phyloP scores from a whole-genome alignment of 108 stramenopile species.

The Pseudonitzschia multiseries region DNA sequence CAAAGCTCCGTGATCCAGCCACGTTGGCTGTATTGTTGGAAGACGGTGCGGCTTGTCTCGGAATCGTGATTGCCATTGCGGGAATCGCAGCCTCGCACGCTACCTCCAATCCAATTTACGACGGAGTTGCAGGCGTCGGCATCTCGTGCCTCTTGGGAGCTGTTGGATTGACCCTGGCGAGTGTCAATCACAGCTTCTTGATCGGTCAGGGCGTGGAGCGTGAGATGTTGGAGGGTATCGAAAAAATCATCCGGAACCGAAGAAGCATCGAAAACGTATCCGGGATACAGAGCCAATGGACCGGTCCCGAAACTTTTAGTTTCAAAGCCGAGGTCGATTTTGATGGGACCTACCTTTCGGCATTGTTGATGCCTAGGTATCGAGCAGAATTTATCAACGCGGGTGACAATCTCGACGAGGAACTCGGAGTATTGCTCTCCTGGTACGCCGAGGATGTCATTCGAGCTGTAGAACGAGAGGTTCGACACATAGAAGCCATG shows the following conservation, averaged over 20 bases:
- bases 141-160: constrained; percentile 84
- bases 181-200: constrained; percentile 90
- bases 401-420: constrained; percentile 65
- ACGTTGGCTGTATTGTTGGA: constrained; percentile 94
- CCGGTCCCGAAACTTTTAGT: constrained; percentile 94
- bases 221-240: constrained; percentile 82
- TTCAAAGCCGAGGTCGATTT: constrained; percentile 99
- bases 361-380: constrained; percentile 86
- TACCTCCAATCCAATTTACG: constrained; percentile 82
- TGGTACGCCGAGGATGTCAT: constrained; percentile 99
- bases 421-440: constrained; percentile 84
- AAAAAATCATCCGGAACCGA: constrained; percentile 74
- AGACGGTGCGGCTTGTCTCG: constrained; percentile 95
- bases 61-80: constrained; percentile 90
- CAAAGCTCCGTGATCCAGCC: constrained; percentile 91
- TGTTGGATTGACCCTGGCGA: constrained; percentile 85
- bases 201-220: constrained; percentile 92
- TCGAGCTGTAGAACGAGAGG: constrained; percentile 91
- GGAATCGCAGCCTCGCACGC: constrained; percentile 87
- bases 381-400: constrained; percentile 58
- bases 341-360: constrained; percentile 97
- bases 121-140: constrained; percentile 89
- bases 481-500: constrained; percentile 89
- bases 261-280: constrained; percentile 86
- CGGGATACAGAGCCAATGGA: constrained; percentile 94